phyloP scores from a whole-genome alignment of 1,284 basidiomycete genomes.

The Microbotryomycetes sp. region DNA sequence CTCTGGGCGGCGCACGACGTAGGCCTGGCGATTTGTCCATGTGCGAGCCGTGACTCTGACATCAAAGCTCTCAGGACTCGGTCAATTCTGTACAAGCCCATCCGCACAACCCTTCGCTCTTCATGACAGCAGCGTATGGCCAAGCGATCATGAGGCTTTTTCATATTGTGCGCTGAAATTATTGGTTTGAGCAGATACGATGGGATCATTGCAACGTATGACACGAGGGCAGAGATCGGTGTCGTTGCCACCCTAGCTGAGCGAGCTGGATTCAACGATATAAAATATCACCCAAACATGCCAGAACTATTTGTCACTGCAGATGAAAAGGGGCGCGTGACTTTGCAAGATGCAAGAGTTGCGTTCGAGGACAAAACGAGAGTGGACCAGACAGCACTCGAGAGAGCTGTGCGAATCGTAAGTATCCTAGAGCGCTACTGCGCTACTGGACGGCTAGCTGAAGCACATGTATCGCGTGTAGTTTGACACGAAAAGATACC shows the following conservation, averaged over 20 bases:
- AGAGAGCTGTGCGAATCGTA: constrained; percentile 13
- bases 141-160: too few species aligned
- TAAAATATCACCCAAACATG: constrained; percentile 57
- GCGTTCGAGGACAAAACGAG: constrained; percentile 46
- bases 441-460: too few species aligned
- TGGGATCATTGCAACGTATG: constrained; percentile 47
- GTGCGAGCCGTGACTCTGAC: constrained; percentile 13
- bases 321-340: constrained; percentile 52
- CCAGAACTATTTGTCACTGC: constrained; percentile 61
- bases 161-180: too few species aligned
- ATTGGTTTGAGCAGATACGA: constrained; percentile 51
- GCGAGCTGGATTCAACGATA: constrained; percentile 39
- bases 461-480: not conserved
- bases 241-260: constrained; percentile 6
- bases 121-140: constrained; percentile 57
- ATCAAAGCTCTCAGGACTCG: constrained; percentile 13
- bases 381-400: not conserved
- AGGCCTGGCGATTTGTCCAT: constrained; percentile 1
- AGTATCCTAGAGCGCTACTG: not conserved
- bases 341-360: constrained; percentile 66
- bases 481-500: not conserved
- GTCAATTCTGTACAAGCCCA: constrained; percentile 28
- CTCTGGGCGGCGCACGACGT: constrained; percentile 20
- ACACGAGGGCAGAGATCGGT: constrained; percentile 1
- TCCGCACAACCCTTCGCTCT: constrained; percentile 55